A percentile compares a stretch with the other conserved stretches of the same genome.
These are phyloP conservation scores for Baorangia bicolor DNA, from an alignment of 768 basidiomycete species.

Conservation along the genomic window DNA sequence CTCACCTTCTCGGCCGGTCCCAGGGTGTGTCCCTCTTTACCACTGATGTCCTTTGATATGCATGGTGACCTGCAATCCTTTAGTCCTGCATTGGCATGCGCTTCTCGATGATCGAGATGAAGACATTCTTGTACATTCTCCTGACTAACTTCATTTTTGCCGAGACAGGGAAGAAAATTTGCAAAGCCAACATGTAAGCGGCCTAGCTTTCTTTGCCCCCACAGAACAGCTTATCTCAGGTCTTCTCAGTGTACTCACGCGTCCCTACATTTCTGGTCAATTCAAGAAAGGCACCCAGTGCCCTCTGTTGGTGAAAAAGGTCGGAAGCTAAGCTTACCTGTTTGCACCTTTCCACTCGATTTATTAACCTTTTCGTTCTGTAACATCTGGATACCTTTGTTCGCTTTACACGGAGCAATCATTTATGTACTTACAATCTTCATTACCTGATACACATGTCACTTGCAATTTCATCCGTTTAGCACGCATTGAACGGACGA, in stretches of 20 bases:
- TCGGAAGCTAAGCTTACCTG: constrained; percentile 11
- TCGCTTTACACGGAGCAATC: not conserved
- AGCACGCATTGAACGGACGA: not conserved
- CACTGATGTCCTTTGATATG: not conserved
- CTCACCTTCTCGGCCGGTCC: constrained; percentile 82
- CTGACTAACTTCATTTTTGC: constrained; percentile 64
- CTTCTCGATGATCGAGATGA: constrained; percentile 83
- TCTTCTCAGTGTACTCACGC: constrained; percentile 53
- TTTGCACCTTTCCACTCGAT: not conserved
- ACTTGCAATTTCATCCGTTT: not conserved
- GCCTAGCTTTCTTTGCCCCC: not conserved
- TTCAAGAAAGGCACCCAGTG: constrained; percentile 61
- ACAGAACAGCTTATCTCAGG: not conserved
- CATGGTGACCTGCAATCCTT: not conserved
- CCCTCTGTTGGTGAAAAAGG: constrained; percentile 50
- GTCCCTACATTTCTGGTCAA: constrained; percentile 58
- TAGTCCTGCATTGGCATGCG: constrained; percentile 83
- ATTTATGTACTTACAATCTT: not conserved
- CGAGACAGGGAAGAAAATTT: constrained; percentile 50
- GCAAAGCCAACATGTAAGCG: constrained; percentile 63
- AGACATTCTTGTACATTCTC: constrained; percentile 69
- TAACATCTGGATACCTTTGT: not conserved
- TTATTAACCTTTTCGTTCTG: not conserved
- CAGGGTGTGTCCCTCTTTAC: constrained; percentile 48
- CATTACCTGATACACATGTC: not conserved